Evolutionary conservation across 352 stramenopile species (phyloP), one percentile per base, ranked within the genome.

Genomic region (Pythium sukuiense): DNA sequence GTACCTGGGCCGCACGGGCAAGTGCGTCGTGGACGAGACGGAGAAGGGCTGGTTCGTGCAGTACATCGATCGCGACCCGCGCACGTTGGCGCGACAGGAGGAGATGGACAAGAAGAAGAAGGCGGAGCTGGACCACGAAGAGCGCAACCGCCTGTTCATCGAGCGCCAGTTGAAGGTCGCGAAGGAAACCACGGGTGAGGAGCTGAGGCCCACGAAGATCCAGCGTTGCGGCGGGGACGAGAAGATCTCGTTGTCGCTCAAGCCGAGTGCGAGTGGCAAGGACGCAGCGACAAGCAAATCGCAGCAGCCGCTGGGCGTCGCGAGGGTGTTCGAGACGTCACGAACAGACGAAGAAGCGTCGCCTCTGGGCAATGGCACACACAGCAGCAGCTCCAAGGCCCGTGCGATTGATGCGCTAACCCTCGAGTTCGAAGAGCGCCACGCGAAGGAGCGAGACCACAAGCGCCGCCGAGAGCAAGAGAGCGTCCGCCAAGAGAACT

Each of bases 1-100:
- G 83, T 99, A 99, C 76, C 85, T 99, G 29, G 97, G 97, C 2
- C 98, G 98, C 67, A 98, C 84, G 30, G 96, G 97, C 61, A 98
- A 99, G 66, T 98, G 89, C 68, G 74, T 97, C 1, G 97, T 99
- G 32, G 97, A 99, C 70, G 97, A 99, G 76, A 99, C 97, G 13
- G 97, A 99, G 67, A 97, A 99, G 68, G 97, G 97, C 18, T 99
- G 97, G 97, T 98, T 98, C 77, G 90, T 99, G 6, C 93, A 97
- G 65, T 97, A 95, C 79, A 87, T 99, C 86, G 93, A 99, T 69
- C 79, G 95, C 6, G 96, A 99, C 78, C 92, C 94, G 30, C 82
- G 80, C 11, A 85, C 95, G 14, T 81, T 99, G 61, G 92, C 92
- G 26, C 83, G 90, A 12, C 86, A 97, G 63, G 82, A 98, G 69